Conservation (phyloP, 2,329 filamentous ascomycete species). For the Peltaster fructicola region DNA sequence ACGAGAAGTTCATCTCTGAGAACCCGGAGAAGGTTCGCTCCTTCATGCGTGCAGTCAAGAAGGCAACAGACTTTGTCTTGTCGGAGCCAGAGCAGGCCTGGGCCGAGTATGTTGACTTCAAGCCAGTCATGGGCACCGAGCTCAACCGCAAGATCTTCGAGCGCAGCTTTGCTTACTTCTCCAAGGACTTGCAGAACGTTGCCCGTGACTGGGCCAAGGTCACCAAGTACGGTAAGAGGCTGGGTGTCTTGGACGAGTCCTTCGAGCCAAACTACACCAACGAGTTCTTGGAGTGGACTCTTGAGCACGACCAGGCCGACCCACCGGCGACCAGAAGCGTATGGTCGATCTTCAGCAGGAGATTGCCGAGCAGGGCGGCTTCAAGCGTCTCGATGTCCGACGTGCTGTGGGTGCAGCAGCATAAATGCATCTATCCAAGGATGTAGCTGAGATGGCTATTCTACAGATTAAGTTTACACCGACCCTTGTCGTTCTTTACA, state of each 20-base stretch:
- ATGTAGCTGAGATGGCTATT: no score
- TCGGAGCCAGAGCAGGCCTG: constrained; percentile 45
- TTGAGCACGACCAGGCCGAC: constrained; percentile 47
- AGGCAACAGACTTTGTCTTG: constrained; percentile 55
- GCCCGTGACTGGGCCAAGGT: constrained; percentile 60
- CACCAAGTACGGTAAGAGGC: constrained; percentile 55
- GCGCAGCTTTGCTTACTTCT: constrained; percentile 62
- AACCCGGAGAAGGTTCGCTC: constrained; percentile 48
- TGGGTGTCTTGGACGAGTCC: constrained; percentile 44
- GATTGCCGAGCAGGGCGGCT: constrained; percentile 48
- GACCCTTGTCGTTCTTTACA: no score
- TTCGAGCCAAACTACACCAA: constrained; percentile 65
- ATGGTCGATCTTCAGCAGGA: constrained; percentile 53
- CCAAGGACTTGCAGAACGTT: constrained; percentile 57
- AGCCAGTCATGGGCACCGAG: constrained; percentile 48
- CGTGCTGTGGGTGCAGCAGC: constrained; percentile 7
- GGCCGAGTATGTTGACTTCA: constrained; percentile 52
- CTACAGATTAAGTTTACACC: no score
- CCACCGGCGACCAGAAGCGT: constrained; percentile 57
- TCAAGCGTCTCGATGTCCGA: constrained; percentile 29
- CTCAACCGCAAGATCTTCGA: constrained; percentile 68
- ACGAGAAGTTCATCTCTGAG: constrained; percentile 49
- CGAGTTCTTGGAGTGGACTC: constrained; percentile 46
- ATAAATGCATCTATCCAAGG: no score
- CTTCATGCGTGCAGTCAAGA: constrained; percentile 58